Base-by-base conservation (phyloP, 768 basidiomycete genomes). In the Leccinum truebloodii region DNA sequence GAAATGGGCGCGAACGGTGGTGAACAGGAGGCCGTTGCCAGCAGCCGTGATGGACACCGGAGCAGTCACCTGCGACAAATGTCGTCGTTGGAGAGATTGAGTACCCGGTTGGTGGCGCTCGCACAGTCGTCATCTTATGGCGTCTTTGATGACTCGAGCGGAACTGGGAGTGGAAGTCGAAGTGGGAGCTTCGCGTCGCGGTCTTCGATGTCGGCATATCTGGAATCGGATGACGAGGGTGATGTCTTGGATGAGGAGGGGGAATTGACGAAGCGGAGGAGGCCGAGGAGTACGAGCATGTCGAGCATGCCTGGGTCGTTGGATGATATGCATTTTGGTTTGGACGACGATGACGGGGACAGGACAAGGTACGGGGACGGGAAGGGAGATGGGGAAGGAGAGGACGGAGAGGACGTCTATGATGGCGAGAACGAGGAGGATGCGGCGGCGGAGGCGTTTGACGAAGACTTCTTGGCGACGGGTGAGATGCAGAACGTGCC, bases 221-320 rank as follows among this genome's bases (percentile, higher is more conserved):
- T 77, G 26, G 84, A 80, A 41, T 86, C 85, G 4, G 87, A 84
- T 28, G 78, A 76, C 14, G 76, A 74, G 34, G 73, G 79, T 1
- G 78, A 74, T 6, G 70, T 73, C 44, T 44, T 20, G 9, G 63
- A 49, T 13, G 73, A 77, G 24, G 83, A 80, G 16, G 75, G 69
- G 35, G 75, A 71, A 39, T 73, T 72, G 65, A 77, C 74, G 71
- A 72, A 76, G 65, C 70, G 73, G 59, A 76, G 73, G 60, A 70
- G 81, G 44, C 64, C 71, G 55, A 77, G 88, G 63, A 79, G 82
- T 62, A 79, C 83, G 68, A 92, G 92, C 63, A 83, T 89, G 73
- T 84, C 85, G 48, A 94, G 92, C 69, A 94, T 95, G 89, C 93
- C 92, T 13, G 93, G 93, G 32, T 89, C 90, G 22, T 73, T 94